A percentile compares a stretch with the other conserved stretches of the same genome.
Evolutionary conservation across 495 filamentous ascomycete species (phyloP).

Genomic region (Podospora didyma): DNA sequence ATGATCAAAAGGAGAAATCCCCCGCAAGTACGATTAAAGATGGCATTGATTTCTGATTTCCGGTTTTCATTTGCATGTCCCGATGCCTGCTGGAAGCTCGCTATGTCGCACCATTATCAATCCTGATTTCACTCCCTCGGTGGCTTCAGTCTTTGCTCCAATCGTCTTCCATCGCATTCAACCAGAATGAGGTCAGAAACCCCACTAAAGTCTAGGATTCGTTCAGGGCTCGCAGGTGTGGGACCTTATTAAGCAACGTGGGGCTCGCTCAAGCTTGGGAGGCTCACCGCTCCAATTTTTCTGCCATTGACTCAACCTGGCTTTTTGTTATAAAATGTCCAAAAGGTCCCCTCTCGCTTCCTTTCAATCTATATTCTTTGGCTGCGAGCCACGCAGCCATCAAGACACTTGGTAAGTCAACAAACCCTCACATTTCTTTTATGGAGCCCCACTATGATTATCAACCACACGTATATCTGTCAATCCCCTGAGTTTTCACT

Average conservation of each 20-base stretch:
- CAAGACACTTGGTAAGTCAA: constrained; percentile 21
- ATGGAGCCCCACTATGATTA: constrained; percentile 32
- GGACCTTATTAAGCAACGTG: background rate
- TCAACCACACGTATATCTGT: constrained; percentile 32
- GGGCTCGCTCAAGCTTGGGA: constrained; percentile 5
- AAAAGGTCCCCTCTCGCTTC: background rate
- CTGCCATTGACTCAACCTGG: constrained; percentile 8
- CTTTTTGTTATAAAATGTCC: constrained; percentile 20
- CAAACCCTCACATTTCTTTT: background rate
- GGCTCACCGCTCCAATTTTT: constrained; percentile 11
- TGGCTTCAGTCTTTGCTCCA: too few species aligned
- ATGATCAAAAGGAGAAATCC: constrained; percentile 60
- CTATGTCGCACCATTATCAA: too few species aligned
- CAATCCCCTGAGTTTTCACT: constrained; percentile 36
- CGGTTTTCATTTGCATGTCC: background rate
- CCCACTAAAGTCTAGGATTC: too few species aligned
- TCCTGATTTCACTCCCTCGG: background rate
- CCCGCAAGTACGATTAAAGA: constrained; percentile 19
- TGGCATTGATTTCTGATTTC: constrained; percentile 32
- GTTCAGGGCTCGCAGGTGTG: too few species aligned
- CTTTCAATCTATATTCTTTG: constrained; percentile 11
- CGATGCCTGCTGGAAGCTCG: too few species aligned
- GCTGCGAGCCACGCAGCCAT: constrained; percentile 17
- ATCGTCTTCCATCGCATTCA: too few species aligned
- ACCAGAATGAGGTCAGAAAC: too few species aligned